Base-by-base conservation (phyloP, 768 basidiomycete genomes). In the Boletus coccyginus region DNA sequence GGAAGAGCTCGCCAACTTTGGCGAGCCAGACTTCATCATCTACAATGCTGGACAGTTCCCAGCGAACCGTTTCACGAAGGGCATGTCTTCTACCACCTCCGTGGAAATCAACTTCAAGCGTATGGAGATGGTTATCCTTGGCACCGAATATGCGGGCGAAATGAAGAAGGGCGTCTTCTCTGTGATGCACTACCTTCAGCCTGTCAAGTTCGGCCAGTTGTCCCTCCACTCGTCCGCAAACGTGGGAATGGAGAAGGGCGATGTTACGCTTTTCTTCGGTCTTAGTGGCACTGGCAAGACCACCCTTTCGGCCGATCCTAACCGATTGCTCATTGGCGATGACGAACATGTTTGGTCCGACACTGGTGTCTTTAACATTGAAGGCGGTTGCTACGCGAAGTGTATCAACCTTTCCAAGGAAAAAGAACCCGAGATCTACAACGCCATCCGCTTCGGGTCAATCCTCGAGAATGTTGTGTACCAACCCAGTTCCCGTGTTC, bases 121-220 rank as follows among this genome's bases (percentile, higher is more conserved):
- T 40, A 97, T 94, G 94, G 97, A 99, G 75, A 99, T 99, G 97
- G 96, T 99, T 67, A 98, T 99, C 69, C 92, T 99, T 65, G 96
- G 92, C 53, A 96, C 94, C 29, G 94, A 98, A 71, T 98, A 98
- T 69, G 94, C 94, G 32, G 94, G 94, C 49, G 94, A 99, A 80
- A 99, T 99, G 97, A 99, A 99, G 80, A 99, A 99, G 85, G 97
- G 97, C 69, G 92, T 99, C 72, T 99, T 99, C 80, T 93, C 90
- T 43, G 94, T 99, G 65, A 99, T 99, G 96, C 96, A 99, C 77
- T 99, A 98, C 74, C 83, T 99, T 58, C 94, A 96, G 79, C 97
- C 97, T 7, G 88, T 98, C 80, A 98, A 97, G 72, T 98, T 97
- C 69, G 94, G 94, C 50, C 94, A 98, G 73, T 84, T 99, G 52